Evolutionary conservation across 1,284 basidiomycete species (phyloP).

Genomic region (Cryptococcus hybrid): DNA sequence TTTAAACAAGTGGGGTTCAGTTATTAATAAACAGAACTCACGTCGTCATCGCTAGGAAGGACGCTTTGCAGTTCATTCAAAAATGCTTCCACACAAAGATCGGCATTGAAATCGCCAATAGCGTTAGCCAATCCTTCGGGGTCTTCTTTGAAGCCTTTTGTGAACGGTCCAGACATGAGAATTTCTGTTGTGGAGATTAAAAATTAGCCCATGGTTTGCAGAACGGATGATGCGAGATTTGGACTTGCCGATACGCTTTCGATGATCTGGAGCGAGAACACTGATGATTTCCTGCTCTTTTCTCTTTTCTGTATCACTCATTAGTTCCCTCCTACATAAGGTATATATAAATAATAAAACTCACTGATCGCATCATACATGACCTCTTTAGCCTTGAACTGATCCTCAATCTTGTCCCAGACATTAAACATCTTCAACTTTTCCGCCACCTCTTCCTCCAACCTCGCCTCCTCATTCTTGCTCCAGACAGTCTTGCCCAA

Average conservation of each 20-base stretch:
- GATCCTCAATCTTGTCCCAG: constrained; percentile 96
- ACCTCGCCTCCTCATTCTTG: constrained; percentile 59
- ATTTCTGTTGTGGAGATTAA: constrained; percentile 62
- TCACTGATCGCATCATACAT: constrained; percentile 56
- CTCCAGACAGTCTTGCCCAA: constrained; percentile 87
- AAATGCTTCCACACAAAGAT: constrained; percentile 82
- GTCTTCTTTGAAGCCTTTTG: constrained; percentile 63
- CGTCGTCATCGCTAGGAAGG: constrained; percentile 85
- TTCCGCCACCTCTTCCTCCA: constrained; percentile 72
- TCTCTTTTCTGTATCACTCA: constrained; percentile 60
- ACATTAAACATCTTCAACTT: constrained; percentile 80
- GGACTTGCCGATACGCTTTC: constrained; percentile 78
- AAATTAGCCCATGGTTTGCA: constrained; percentile 12
- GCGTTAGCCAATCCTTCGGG: constrained; percentile 80
- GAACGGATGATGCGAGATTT: not conserved
- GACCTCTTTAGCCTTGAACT: constrained; percentile 95
- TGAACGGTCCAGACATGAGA: constrained; percentile 68
- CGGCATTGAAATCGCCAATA: constrained; percentile 79
- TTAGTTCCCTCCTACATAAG: not conserved
- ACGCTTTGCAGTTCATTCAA: constrained; percentile 80
- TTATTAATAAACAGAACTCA: constrained; percentile 37
- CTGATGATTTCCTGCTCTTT: constrained; percentile 79
- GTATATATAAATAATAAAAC: constrained; percentile 4
- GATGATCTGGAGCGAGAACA: constrained; percentile 84
- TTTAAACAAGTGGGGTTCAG: constrained; percentile 2